Evolutionary conservation across 1,284 basidiomycete species (phyloP).

Genomic region (Meira miltonrushii): DNA sequence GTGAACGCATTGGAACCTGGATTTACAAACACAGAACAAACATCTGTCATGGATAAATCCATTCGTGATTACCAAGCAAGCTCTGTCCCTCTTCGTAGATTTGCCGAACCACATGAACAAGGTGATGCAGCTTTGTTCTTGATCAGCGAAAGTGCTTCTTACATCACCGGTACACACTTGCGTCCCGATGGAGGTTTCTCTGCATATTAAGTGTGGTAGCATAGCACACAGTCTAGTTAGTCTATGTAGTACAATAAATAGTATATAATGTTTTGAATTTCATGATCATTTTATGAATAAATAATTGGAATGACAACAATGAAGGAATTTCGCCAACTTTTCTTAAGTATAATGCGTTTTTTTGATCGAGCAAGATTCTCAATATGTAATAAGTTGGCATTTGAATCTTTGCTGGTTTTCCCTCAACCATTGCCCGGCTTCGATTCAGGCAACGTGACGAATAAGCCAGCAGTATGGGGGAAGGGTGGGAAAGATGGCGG

Average conservation of each 20-base stretch:
- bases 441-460: constrained; percentile 4
- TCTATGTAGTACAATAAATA: neutral
- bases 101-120: constrained; percentile 51
- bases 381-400: constrained; percentile 10
- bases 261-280: neutral
- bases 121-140: constrained; percentile 46
- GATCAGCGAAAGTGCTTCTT: constrained; percentile 42
- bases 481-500: neutral
- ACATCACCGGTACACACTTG: constrained; percentile 38
- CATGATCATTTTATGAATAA: neutral
- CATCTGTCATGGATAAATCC: constrained; percentile 48
- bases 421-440: constrained; percentile 6
- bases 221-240: neutral
- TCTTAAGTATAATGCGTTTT: constrained; percentile 2
- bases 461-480: constrained; percentile 2
- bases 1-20: constrained; percentile 51
- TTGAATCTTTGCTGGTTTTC: constrained; percentile 10
- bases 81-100: constrained; percentile 47
- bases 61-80: constrained; percentile 50
- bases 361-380: neutral
- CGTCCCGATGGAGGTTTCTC: constrained; percentile 50
- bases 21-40: constrained; percentile 53
- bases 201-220: constrained; percentile 32
- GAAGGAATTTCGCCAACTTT: constrained; percentile 2
- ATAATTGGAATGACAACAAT: neutral